A percentile compares a stretch with the other conserved stretches of the same genome.
These are phyloP conservation scores for Kandelia obovata DNA, from an alignment of 345 rosid species.

Conservation along the genomic window DNA sequence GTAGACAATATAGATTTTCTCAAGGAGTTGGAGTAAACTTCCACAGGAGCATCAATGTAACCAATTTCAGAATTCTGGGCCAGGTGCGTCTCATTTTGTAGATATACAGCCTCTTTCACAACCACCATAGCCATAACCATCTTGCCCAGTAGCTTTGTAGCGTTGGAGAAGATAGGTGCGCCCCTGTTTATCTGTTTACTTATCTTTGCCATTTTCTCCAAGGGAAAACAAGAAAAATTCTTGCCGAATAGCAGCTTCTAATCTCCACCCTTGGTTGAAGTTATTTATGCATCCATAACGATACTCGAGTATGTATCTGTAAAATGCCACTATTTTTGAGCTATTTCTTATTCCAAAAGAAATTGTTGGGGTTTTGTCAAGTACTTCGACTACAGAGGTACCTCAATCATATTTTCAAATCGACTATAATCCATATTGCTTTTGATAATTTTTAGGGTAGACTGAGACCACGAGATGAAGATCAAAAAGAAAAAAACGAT, in stretches of 20 bases:
- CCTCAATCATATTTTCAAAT: too few relatives aligned
- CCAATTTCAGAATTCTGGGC: neutral
- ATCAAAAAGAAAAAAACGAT: too few relatives aligned
- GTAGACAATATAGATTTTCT: conserved; percentile 87
- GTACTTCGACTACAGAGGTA: too few relatives aligned
- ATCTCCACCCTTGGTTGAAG: neutral
- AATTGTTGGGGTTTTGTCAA: neutral
- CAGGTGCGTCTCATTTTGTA: conserved; percentile 29
- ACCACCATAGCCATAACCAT: conserved; percentile 11
- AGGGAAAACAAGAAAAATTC: too few relatives aligned
- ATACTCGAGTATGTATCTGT: neutral
- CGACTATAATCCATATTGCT: too few relatives aligned
- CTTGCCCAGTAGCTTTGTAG: conserved; percentile 12
- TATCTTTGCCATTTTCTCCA: neutral
- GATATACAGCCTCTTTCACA: conserved; percentile 18
- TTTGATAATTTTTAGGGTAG: too few relatives aligned
- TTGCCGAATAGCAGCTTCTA: too few relatives aligned
- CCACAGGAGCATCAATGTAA: conserved; percentile 4
- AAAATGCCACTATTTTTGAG: neutral
- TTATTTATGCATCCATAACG: neutral
- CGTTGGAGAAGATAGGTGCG: conserved; percentile 1
- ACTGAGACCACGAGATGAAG: too few relatives aligned
- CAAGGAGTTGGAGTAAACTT: conserved; percentile 81
- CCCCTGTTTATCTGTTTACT: neutral
- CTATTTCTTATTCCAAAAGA: neutral